Evolutionary conservation across 352 stramenopile genomes (phyloP), one percentile per base, ranked within the genome.

Genomic region (Elongisporangium undulatum): DNA sequence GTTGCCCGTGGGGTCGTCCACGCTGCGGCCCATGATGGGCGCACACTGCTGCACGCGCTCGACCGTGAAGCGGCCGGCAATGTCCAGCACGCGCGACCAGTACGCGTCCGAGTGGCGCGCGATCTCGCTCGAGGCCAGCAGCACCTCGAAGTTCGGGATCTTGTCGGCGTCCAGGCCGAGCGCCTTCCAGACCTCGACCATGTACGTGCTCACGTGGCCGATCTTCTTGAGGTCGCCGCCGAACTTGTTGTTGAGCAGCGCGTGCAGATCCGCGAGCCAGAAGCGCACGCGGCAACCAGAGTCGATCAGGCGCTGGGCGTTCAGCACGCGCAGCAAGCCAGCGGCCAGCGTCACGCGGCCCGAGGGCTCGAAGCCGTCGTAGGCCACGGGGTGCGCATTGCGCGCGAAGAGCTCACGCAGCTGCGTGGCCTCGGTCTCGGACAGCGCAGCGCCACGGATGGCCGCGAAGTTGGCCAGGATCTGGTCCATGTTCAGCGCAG

Each of bases 201-300:
- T 96, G 82, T 99, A 99, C 29, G 89, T 68, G 19, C 82, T 88
- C 20, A 98, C 89, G 39, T 72, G 94, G 61, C 92, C 82, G 62
- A 99, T 98, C 81, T 99, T 99, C 67, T 98, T 96, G 8, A 98
- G 75, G 74, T 99, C 96, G 53, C 96, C 96, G 56, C 96, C 96
- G 82, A 99, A 99, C 81, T 99, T 99, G 82, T 99, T 98, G 77
- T 99, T 99, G 76, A 99, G 97, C 61, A 99, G 81, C 21, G 97
- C 97, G 80, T 99, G 99, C 85, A 96, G 98, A 81, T 99, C 97
- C 6, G 97, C 97, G 10, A 99, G 96, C 85, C 97, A 98, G 67
- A 99, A 98, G 68, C 97, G 95, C 69, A 99, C 99, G 41, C 95
- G 95, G 51, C 94, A 97, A 23, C 97, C 97, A 10, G 86, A 83